phyloP scores from a whole-genome alignment of 441 rosid genomes.

The Erodium texanum region DNA sequence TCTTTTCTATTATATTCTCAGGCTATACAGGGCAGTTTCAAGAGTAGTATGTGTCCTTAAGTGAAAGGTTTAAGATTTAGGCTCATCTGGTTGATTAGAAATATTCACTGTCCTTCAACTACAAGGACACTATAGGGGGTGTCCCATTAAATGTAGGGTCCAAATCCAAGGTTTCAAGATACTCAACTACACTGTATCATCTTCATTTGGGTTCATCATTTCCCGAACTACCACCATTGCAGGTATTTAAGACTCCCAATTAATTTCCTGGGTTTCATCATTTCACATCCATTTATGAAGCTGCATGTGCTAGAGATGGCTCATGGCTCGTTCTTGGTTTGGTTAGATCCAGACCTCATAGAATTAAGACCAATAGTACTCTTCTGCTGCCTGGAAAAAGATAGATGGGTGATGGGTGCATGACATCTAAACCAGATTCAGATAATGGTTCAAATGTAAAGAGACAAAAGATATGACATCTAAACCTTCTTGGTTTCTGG shows the following conservation, averaged over 20 bases:
- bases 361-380: not conserved
- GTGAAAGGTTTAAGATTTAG: not conserved
- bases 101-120: not conserved
- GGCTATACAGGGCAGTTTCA: too few relatives aligned
- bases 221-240: constrained; percentile 24
- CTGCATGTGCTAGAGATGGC: constrained; percentile 35
- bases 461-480: constrained; percentile 17
- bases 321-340: constrained; percentile 2
- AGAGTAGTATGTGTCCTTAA: too few relatives aligned
- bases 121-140: not conserved
- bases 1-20: too few relatives aligned
- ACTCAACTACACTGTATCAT: not conserved
- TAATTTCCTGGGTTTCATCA: constrained; percentile 16
- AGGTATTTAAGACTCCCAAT: constrained; percentile 23
- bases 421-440: not conserved
- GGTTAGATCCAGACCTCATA: not conserved
- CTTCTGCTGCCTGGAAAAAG: not conserved
- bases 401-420: not conserved
- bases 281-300: constrained; percentile 33
- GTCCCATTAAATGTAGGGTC: not conserved
- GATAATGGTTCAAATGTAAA: not conserved
- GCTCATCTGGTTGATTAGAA: not conserved
- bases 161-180: not conserved
- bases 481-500: constrained; percentile 12
- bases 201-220: constrained; percentile 17